Evolutionary conservation across 2,329 filamentous ascomycete species (phyloP), one percentile per base, ranked within the genome.

Genomic region (Macrophomina tecta): DNA sequence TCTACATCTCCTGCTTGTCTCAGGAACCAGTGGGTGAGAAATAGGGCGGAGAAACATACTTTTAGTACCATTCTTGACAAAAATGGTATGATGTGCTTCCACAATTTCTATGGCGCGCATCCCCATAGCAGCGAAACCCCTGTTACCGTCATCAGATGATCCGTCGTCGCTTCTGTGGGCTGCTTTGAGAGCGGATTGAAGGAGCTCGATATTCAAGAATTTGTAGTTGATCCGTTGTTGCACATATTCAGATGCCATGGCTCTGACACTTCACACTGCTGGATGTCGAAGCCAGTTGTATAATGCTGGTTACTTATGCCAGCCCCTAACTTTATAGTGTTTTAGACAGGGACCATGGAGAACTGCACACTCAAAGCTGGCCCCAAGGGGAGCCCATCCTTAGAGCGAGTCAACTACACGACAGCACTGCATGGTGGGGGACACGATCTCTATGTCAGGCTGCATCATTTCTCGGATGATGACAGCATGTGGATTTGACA

Each of bases 131-230:
- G 65, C 56, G 28, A 67, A 30, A 6, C 56, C 65, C 38, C 67
- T 68, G 36, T 68, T 68, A 18, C 67, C 55, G 32, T 68, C 63
- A 60, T 51, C 42, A n/a, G 64, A 66, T 45, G 23, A 14, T 12
- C 45, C 55, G 12, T 68, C n/a, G 4, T 60, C 56, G 18, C 48
- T 60, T 45, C 63, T 36, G 52, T 68, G 64, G 18, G 67, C 67
- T 67, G 67, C 64, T 28, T 18, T 61, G 14, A 68, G 67, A 68
- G 67, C 67, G 14, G 40, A 64, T 16, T 38, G 14, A 18, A 68
- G 52, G 5, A 51, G 28, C 18, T 49, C 55, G 62, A 34, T 6
- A 14, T 64, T 11, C 14, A 18, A 5, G 34, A 68, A 68, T 18
- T 42, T 11, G 63, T 66, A 68, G 14, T 36, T 38, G 23, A 68